These are phyloP conservation scores for Xylariales sp. DNA, from an alignment of 2,329 filamentous ascomycete genomes.

Conservation along the genomic window DNA sequence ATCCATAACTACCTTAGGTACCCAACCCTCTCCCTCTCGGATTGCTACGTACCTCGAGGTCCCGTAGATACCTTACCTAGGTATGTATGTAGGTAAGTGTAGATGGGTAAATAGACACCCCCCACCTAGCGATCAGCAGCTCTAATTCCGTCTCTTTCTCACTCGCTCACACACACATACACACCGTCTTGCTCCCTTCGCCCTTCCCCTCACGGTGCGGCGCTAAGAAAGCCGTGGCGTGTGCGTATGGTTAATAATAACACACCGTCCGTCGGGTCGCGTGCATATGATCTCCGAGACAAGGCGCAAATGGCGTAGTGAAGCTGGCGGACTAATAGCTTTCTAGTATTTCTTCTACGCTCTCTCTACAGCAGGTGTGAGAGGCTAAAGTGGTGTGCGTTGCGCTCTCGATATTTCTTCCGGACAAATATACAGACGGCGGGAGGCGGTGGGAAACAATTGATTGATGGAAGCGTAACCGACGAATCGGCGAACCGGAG, in stretches of 20 bases:
- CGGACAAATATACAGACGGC: conserved; percentile 1
- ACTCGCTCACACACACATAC: not conserved
- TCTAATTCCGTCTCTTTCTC: conserved; percentile 21
- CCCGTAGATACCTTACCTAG: not conserved
- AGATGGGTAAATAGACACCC: conserved; percentile 11
- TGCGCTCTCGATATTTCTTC: not conserved
- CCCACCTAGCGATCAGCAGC: conserved; percentile 16
- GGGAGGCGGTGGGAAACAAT: conserved; percentile 10
- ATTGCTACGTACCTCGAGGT: conserved; percentile 3
- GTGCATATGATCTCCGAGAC: conserved; percentile 18
- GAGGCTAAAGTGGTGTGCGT: conserved; percentile 3
- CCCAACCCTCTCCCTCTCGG: not conserved
- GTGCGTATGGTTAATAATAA: conserved; percentile 20
- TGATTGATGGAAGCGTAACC: conserved; percentile 10
- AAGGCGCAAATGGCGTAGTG: conserved; percentile 19
- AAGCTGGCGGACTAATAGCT: conserved; percentile 15
- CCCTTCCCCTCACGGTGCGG: conserved; percentile 1
- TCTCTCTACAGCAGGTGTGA: not conserved
- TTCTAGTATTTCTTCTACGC: conserved; percentile 4
- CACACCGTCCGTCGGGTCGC: conserved; percentile 8
- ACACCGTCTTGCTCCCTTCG: not conserved
- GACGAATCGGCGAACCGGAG: conserved; percentile 22
- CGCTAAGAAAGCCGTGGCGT: conserved; percentile 17
- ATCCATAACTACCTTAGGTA: conserved; percentile 25
- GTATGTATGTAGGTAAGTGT: too few relatives aligned